Evolutionary conservation across 306 rosid species (phyloP).

Genomic region (Carpinus fangiana): DNA sequence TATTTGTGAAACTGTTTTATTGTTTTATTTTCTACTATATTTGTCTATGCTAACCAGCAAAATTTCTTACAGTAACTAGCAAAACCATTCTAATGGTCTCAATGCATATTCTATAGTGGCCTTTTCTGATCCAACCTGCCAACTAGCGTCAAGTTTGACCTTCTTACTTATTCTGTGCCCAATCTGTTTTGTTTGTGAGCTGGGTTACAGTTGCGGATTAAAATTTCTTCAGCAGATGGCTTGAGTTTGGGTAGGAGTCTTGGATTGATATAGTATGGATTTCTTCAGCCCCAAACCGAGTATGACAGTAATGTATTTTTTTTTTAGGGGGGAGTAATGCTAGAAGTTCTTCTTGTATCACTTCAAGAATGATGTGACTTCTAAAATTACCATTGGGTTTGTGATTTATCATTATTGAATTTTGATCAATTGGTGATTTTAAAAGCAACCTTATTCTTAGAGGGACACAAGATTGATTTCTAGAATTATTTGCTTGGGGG

Average conservation of each 20-base stretch:
- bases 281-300: not conserved
- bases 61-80: not conserved
- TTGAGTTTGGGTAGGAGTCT: not conserved
- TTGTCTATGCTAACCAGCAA: not conserved
- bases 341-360: not conserved
- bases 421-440: too few species aligned
- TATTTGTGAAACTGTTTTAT: not conserved
- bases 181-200: not conserved
- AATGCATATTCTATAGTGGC: not conserved
- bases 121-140: not conserved
- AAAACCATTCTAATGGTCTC: not conserved
- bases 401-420: too few species aligned
- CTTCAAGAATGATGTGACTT: too few species aligned
- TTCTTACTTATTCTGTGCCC: not conserved
- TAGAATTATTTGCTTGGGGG: too few species aligned
- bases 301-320: not conserved
- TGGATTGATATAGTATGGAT: not conserved
- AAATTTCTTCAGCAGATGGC: not conserved
- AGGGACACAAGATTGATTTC: too few species aligned
- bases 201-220: not conserved
- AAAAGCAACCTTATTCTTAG: too few species aligned
- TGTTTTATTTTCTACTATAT: not conserved
- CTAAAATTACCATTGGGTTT: too few species aligned
- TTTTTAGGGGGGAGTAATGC: not conserved
- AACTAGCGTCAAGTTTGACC: not conserved